Evolutionary conservation across 73 alveolate species (phyloP).

Genomic region (Urostyla sp.): DNA sequence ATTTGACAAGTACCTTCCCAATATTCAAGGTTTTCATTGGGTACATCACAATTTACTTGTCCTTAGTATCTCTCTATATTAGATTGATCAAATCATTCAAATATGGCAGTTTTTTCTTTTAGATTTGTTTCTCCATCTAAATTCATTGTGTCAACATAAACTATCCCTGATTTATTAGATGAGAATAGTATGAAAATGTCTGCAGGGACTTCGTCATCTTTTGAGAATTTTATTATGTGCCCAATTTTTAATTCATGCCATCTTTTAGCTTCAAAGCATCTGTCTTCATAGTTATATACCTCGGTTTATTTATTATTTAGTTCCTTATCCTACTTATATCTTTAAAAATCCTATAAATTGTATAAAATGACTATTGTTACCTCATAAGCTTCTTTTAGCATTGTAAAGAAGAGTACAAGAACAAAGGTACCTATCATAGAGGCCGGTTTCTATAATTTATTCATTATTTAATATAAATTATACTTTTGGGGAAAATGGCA

Average conservation of each 20-base stretch:
- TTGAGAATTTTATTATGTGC: conserved; percentile 54
- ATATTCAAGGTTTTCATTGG: conserved; percentile 59
- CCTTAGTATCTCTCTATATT: conserved; percentile 9
- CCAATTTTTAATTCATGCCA: conserved; percentile 74
- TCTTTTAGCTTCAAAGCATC: conserved; percentile 66
- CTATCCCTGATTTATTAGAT: conserved; percentile 58
- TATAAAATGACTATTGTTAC: neutral
- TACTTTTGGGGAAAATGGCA: conserved; percentile 88
- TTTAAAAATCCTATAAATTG: conserved; percentile 62
- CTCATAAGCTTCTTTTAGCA: conserved; percentile 91
- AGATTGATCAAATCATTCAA: conserved; percentile 5
- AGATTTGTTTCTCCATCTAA: conserved; percentile 95
- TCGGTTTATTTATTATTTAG: conserved; percentile 63
- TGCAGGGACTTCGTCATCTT: conserved; percentile 80
- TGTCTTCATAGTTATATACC: conserved; percentile 27
- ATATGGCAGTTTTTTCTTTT: conserved; percentile 71
- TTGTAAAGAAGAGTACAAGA: conserved; percentile 84
- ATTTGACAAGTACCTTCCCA: conserved; percentile 62
- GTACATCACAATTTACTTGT: conserved; percentile 51
- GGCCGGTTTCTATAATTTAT: conserved; percentile 69
- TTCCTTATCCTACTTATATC: conserved; percentile 80
- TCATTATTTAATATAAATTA: too few species aligned
- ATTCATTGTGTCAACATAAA: conserved; percentile 88
- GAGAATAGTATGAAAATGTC: conserved; percentile 70
- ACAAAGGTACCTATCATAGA: conserved; percentile 90